Evolutionary conservation across 805 yeast genomes (phyloP).

Genomic region (Schwanniomyces pseudopolymorphus): DNA sequence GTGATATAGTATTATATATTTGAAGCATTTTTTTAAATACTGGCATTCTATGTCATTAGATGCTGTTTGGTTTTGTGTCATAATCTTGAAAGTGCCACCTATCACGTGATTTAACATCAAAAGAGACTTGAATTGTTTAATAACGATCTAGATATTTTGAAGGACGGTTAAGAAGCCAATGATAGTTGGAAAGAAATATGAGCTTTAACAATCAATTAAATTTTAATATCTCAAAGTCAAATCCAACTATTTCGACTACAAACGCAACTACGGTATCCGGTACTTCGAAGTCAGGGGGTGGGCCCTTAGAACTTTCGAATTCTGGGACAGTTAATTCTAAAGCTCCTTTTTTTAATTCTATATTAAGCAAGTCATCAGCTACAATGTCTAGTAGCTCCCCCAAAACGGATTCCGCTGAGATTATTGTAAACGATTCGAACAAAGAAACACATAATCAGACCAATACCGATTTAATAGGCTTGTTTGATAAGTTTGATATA

Average conservation of each 20-base stretch:
- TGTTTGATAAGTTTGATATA: constrained; percentile 37
- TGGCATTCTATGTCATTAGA: too few relatives aligned
- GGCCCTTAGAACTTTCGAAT: constrained; percentile 5
- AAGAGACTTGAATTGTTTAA: too few relatives aligned
- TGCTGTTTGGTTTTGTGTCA: background rate
- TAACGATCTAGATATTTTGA: background rate
- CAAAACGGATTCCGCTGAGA: constrained; percentile 16
- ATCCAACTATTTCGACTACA: constrained; percentile 43
- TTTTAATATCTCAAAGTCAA: constrained; percentile 37
- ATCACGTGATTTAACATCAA: background rate
- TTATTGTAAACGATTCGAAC: constrained; percentile 14
- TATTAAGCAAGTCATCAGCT: constrained; percentile 10
- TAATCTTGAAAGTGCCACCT: background rate
- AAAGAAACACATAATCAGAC: background rate
- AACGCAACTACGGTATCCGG: constrained; percentile 28
- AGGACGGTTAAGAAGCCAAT: background rate
- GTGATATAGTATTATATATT: too few relatives aligned
- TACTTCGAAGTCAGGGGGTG: constrained; percentile 9
- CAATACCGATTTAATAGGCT: constrained; percentile 26
- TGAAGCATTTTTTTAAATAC: too few relatives aligned
- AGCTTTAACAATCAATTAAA: constrained; percentile 28
- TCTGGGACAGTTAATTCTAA: constrained; percentile 7
- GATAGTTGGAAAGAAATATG: constrained; percentile 14
- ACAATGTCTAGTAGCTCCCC: constrained; percentile 5
- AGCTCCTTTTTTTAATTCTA: constrained; percentile 18